Evolutionary conservation across 352 stramenopile genomes (phyloP).

Genomic region (Phytophthora fragariaefolia): DNA sequence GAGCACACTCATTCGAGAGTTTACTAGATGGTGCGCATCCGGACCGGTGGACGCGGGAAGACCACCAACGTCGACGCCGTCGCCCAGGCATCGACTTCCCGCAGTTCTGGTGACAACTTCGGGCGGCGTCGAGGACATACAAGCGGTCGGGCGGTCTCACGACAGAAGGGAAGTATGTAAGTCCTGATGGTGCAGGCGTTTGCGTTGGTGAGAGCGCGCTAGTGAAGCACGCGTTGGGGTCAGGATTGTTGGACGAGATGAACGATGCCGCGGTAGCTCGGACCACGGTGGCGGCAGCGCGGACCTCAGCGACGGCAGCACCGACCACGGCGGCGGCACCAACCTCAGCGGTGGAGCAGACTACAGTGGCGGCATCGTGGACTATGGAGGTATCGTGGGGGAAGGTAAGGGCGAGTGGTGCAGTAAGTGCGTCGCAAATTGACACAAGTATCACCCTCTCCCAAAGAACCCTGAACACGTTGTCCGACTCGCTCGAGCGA

Average conservation of each 20-base stretch:
- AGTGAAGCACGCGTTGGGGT: constrained; percentile 3
- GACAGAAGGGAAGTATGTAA: constrained; percentile 9
- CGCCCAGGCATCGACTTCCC: constrained; percentile 19
- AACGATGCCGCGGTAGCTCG: background rate
- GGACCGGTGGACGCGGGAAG: constrained; percentile 6
- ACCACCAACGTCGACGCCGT: constrained; percentile 1
- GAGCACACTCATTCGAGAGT: constrained; percentile 22
- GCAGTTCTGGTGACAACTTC: constrained; percentile 21
- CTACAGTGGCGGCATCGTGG: background rate
- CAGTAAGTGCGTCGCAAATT: constrained; percentile 15
- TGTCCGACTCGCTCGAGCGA: constrained; percentile 10
- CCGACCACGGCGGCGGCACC: no score
- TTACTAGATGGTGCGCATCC: constrained; percentile 23
- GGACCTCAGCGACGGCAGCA: no score
- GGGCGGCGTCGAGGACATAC: constrained; percentile 10
- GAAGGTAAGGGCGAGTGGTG: no score
- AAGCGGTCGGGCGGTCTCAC: constrained; percentile 4
- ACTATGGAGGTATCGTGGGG: no score
- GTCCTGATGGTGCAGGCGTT: background rate
- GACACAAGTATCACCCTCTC: constrained; percentile 17
- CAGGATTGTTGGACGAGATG: constrained; percentile 1
- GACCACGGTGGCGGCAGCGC: no score
- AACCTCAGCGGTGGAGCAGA: no score
- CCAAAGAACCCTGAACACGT: constrained; percentile 6
- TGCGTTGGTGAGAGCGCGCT: constrained; percentile 16